Percentiles rank a stretch among this genome's conserved stretches.
Conservation (phyloP, 2,329 filamentous ascomycete species). For the Sporothrix protearum region DNA sequence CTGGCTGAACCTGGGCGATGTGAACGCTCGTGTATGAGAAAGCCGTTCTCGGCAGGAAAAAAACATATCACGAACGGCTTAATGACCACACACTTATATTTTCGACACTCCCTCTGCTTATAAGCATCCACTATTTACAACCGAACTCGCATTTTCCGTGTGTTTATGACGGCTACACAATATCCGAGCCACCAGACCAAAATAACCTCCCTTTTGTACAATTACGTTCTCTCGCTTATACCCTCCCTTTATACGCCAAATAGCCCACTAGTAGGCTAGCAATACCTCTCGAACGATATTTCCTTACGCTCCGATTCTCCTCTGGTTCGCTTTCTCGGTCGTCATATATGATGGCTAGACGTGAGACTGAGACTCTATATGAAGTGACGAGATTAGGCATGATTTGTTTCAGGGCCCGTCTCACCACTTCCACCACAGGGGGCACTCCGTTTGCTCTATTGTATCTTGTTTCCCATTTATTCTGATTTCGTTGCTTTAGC, state of each 20-base stretch:
- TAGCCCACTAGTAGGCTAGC: slow-evolving; percentile 15
- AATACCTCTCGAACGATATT: not conserved
- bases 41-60: not conserved
- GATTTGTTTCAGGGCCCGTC: not conserved
- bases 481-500: not conserved
- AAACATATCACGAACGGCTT: not conserved
- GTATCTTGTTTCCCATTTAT: not conserved
- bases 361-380: not conserved
- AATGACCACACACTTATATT: slow-evolving; percentile 17
- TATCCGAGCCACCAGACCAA: slow-evolving; percentile 4
- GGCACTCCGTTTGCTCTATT: not conserved
- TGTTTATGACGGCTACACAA: slow-evolving; percentile 26
- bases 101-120: slow-evolving; percentile 20
- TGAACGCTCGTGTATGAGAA: slow-evolving; percentile 21
- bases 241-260: not conserved
- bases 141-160: not conserved
- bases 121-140: not conserved
- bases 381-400: not conserved
- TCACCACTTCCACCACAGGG: not conserved
- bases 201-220: not conserved
- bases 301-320: not conserved
- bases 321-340: not conserved
- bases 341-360: not conserved
- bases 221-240: slow-evolving; percentile 25
- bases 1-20: slow-evolving; percentile 69